Conservation (phyloP, 202 grass and related monocot genomes). For the Elaeis oleifera region DNA sequence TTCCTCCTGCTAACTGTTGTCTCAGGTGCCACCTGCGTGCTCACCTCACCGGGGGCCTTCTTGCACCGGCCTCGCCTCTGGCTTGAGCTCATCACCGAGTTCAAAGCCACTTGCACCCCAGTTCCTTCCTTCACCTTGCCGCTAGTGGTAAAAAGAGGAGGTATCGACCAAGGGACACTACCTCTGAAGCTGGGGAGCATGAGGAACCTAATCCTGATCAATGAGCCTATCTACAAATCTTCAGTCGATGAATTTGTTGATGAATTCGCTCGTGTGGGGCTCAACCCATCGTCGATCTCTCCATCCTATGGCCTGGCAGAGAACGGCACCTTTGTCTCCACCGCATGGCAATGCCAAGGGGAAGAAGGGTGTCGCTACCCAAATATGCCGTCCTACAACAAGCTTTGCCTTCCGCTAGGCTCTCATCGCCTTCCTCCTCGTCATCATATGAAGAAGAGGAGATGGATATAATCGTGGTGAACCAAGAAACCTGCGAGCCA, state of each 20-base stretch:
- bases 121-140: constrained; percentile 45
- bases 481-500: constrained; percentile 38
- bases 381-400: constrained; percentile 36
- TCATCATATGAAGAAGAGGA: constrained; percentile 3
- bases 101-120: constrained; percentile 43
- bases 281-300: constrained; percentile 26
- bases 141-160: constrained; percentile 28
- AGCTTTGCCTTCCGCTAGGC: constrained; percentile 50
- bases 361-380: background rate
- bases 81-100: constrained; percentile 55
- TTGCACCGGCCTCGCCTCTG: constrained; percentile 33
- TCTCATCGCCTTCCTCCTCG: background rate
- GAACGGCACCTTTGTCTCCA: constrained; percentile 67
- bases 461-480: constrained; percentile 37
- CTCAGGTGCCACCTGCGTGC: constrained; percentile 39
- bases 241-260: constrained; percentile 34
- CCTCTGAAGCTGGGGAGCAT: constrained; percentile 35
- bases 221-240: constrained; percentile 42
- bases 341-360: constrained; percentile 25
- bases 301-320: constrained; percentile 54
- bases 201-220: constrained; percentile 48
- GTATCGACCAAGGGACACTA: background rate
- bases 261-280: constrained; percentile 21
- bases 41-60: constrained; percentile 30
- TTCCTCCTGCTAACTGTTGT: constrained; percentile 55